These are phyloP conservation scores for Lipomyces kockii DNA, from an alignment of 805 yeast genomes.

Conservation along the genomic window DNA sequence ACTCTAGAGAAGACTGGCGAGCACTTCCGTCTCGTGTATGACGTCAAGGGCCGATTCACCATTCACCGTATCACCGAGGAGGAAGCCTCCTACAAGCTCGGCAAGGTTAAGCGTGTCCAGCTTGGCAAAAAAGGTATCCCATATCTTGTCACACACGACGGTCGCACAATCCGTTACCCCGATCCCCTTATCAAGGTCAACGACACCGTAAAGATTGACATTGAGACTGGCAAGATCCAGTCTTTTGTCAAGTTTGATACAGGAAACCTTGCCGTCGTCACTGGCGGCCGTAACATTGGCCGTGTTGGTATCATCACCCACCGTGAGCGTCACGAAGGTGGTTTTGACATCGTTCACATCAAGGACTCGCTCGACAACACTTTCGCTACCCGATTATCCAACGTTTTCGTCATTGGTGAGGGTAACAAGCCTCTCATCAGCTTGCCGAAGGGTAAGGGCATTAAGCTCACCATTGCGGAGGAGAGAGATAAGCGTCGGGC, in stretches of 20 bases:
- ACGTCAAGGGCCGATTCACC: slow-evolving; percentile 98
- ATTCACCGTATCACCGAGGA: slow-evolving; percentile 99
- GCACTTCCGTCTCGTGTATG: slow-evolving; percentile 98
- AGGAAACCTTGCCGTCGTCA: slow-evolving; percentile 89
- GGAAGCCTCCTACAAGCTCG: slow-evolving; percentile 98
- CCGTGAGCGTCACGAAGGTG: slow-evolving; percentile 98
- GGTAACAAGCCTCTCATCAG: slow-evolving; percentile 93
- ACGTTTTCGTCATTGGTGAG: slow-evolving; percentile 95
- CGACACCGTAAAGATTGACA: slow-evolving; percentile 97
- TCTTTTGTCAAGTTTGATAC: slow-evolving; percentile 90
- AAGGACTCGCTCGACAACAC: slow-evolving; percentile 94
- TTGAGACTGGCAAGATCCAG: slow-evolving; percentile 92
- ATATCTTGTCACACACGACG: slow-evolving; percentile 98
- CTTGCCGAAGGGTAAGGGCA: slow-evolving; percentile 99
- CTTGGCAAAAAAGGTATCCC: slow-evolving; percentile 98
- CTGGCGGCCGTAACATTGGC: slow-evolving; percentile 99
- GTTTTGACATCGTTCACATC: slow-evolving; percentile 96
- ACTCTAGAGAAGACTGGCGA: slow-evolving; percentile 97
- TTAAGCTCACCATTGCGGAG: slow-evolving; percentile 92
- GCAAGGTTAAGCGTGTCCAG: slow-evolving; percentile 97
- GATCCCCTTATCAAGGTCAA: slow-evolving; percentile 95
- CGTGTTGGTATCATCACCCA: slow-evolving; percentile 94
- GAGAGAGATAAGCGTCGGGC: slow-evolving; percentile 99
- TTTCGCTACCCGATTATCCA: slow-evolving; percentile 90
- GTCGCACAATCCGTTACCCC: slow-evolving; percentile 99